A percentile compares a stretch with the other conserved stretches of the same genome.
phyloP scores from a whole-genome alignment of 2,329 filamentous ascomycete species.

The Rutstroemia sp. region DNA sequence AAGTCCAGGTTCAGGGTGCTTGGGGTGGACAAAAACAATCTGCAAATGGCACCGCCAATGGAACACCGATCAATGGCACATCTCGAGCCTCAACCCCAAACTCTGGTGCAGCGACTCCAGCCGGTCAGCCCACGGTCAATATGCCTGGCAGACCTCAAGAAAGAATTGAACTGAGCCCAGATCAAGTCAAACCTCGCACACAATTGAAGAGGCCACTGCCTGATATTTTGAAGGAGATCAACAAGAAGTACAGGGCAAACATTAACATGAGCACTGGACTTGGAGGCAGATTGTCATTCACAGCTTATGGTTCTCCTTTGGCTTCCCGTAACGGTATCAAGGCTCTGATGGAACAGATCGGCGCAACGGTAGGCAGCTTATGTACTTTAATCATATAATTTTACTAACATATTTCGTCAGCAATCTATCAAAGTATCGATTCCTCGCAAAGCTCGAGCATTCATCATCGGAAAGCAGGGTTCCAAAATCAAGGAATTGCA shows the following conservation, averaged over 20 bases:
- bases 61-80: conserved; percentile 36
- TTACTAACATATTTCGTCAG: conserved; percentile 31
- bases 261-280: conserved; percentile 70
- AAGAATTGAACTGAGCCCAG: conserved; percentile 47
- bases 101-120: conserved; percentile 44
- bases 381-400: conserved; percentile 6
- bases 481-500: conserved; percentile 85
- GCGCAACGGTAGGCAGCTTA: conserved; percentile 59
- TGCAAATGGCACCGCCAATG: conserved; percentile 45
- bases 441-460: conserved; percentile 73
- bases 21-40: conserved; percentile 66
- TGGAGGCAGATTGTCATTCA: conserved; percentile 69
- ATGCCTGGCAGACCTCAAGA: conserved; percentile 47
- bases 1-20: conserved; percentile 57
- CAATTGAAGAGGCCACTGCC: conserved; percentile 79
- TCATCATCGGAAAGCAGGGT: conserved; percentile 90
- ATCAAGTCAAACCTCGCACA: conserved; percentile 61
- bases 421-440: conserved; percentile 69
- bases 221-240: conserved; percentile 86
- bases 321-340: conserved; percentile 63
- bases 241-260: conserved; percentile 81
- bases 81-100: conserved; percentile 51
- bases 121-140: conserved; percentile 47
- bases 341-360: conserved; percentile 82
- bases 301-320: conserved; percentile 77